A percentile compares a stretch with the other conserved stretches of the same genome.
Conservation (phyloP, 345 rosid species). For the Eucalyptus sp. region DNA sequence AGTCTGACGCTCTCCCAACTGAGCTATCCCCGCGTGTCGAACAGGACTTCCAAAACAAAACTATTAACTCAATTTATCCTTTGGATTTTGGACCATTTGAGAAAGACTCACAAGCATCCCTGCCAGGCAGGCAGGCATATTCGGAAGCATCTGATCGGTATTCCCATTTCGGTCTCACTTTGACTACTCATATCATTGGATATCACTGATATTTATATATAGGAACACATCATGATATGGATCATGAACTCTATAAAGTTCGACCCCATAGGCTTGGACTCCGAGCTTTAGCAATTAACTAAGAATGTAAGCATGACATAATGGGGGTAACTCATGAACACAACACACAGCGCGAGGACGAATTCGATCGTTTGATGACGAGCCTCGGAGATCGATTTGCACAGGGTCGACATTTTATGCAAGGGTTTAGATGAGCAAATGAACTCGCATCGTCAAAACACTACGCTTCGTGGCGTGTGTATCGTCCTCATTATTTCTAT, state of each 20-base stretch:
- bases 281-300: not conserved
- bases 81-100: not conserved
- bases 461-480: not conserved
- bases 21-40: slow-evolving; percentile 54
- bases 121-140: slow-evolving; percentile 10
- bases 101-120: slow-evolving; percentile 7
- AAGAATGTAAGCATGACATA: not conserved
- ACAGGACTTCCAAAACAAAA: fast-evolving
- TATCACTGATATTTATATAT: not conserved
- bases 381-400: not conserved
- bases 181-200: not conserved
- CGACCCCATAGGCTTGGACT: not conserved
- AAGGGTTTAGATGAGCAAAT: not conserved
- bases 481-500: not conserved
- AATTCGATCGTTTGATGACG: not conserved
- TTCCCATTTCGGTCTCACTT: slow-evolving; percentile 11
- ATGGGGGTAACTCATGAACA: not conserved
- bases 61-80: not conserved
- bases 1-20: slow-evolving; percentile 99
- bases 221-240: not conserved
- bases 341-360: not conserved
- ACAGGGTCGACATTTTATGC: not conserved
- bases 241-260: not conserved
- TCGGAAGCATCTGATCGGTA: slow-evolving; percentile 35
- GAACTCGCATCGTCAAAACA: not conserved